phyloP scores from a whole-genome alignment of 345 rosid genomes.

The Gossypioides kirkii region DNA sequence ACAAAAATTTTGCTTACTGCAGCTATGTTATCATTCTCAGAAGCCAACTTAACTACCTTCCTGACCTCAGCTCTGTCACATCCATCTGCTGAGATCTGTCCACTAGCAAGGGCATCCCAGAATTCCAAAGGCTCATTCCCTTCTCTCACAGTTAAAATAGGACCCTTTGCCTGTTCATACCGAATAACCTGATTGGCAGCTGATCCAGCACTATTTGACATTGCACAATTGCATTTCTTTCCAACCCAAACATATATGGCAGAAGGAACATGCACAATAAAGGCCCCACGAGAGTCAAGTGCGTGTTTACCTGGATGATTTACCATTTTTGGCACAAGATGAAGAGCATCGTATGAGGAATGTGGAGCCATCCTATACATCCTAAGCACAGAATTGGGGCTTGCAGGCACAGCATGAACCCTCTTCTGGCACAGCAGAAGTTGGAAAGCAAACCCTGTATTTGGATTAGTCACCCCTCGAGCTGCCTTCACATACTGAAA shows the following conservation, averaged over 20 bases:
- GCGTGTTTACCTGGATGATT: slow-evolving; percentile 32
- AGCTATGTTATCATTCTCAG: slow-evolving; percentile 16
- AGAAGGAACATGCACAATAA: slow-evolving; percentile 53
- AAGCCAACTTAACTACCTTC: slow-evolving; percentile 21
- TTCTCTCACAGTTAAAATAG: slow-evolving; percentile 37
- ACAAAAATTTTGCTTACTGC: slow-evolving; percentile 2
- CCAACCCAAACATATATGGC: slow-evolving; percentile 61
- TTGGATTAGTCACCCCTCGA: slow-evolving; percentile 66
- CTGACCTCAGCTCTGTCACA: slow-evolving; percentile 19
- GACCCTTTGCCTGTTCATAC: slow-evolving; percentile 58
- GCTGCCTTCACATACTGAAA: slow-evolving; percentile 69
- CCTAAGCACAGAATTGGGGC: slow-evolving; percentile 50
- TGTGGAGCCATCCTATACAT: slow-evolving; percentile 72
- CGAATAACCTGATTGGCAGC: slow-evolving; percentile 65
- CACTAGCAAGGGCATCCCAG: slow-evolving; percentile 53
- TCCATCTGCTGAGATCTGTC: slow-evolving; percentile 29
- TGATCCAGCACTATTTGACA: slow-evolving; percentile 48
- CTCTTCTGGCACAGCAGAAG: slow-evolving; percentile 76
- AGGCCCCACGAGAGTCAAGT: slow-evolving; percentile 70
- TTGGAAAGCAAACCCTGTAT: slow-evolving; percentile 74
- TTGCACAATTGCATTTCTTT: slow-evolving; percentile 34
- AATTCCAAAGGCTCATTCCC: slow-evolving; percentile 56
- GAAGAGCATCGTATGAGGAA: slow-evolving; percentile 68
- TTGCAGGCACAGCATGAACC: slow-evolving; percentile 62
- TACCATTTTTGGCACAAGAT: slow-evolving; percentile 67